Evolutionary conservation across 306 rosid species (phyloP), one percentile per base, ranked within the genome.

Genomic region (Gastrolobium villosum): DNA sequence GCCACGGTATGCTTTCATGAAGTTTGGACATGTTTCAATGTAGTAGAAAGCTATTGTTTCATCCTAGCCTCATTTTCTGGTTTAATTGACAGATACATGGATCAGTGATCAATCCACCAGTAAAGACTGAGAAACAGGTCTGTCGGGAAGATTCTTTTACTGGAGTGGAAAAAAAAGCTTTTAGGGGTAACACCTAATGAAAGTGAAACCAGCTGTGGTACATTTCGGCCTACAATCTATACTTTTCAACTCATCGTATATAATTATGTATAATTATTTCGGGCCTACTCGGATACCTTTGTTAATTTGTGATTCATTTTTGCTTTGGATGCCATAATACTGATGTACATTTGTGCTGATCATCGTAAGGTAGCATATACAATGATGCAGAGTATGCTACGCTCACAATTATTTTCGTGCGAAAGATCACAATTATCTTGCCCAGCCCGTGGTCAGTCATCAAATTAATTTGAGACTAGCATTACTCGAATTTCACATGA

Each of bases 1-100:
- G 65, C 70, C 48, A 40, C 28, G 91, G 97, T 90, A 83, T 79
- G 86, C 77, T 83, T 79, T 81, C 72, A 45, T 41, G 55, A 80
- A 52, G 37, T 59, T 66, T 5, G n/a, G 4, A 37, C 56, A 20
- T 13, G 43, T 74, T 77, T 61, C 39, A 55, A 20, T 65, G 6
- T 56, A 62, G 74, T 54, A 75, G n/a, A 59, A 49, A 2, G 10
- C 15, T 5, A n/a, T 39, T 49, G 26, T 44, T 39, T 62, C 52
- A 44, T 74, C 35, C 57, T 46, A 39, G 84, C 34, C 82, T 88
- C 39, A 78, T 81, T 63, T 59, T 75, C 61, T 81, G 81, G 59
- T 57, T 70, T 59, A 11, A 82, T 54, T 70, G 61, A 69, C 79
- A 87, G 96, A 86, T 65, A 65, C 77, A 75, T 41, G 88, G 78